Evolutionary conservation across 1,139 yeast species (phyloP).

Genomic region (Zhuliangozyma blackwelliae): DNA sequence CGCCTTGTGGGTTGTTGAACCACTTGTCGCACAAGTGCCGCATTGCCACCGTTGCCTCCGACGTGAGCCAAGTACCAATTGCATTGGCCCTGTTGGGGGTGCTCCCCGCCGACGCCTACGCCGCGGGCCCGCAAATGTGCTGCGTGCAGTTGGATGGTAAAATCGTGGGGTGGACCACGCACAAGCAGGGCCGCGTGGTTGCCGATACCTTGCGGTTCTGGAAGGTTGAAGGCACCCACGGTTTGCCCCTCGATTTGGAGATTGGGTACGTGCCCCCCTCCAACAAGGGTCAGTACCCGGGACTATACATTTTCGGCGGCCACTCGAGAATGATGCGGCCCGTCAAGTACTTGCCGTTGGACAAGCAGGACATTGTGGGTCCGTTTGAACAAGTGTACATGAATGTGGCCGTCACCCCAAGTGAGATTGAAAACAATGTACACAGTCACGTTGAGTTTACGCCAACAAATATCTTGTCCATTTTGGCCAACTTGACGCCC

Average conservation of each 20-base stretch:
- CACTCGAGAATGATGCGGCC: constrained; percentile 96
- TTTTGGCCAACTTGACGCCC: constrained; percentile 93
- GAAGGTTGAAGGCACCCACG: constrained; percentile 81
- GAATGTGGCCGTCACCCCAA: constrained; percentile 93
- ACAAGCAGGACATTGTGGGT: constrained; percentile 82
- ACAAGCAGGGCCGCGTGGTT: constrained; percentile 77
- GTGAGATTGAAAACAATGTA: constrained; percentile 74
- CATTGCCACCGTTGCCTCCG: constrained; percentile 72
- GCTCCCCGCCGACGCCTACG: constrained; percentile 67
- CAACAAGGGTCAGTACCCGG: constrained; percentile 94
- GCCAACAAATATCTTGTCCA: constrained; percentile 91
- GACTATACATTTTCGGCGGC: constrained; percentile 85
- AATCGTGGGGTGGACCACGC: constrained; percentile 92
- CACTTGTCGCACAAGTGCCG: constrained; percentile 95
- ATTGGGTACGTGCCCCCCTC: constrained; percentile 96
- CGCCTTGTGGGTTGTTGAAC: constrained; percentile 97
- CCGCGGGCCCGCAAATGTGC: constrained; percentile 83
- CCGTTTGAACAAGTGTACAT: constrained; percentile 98
- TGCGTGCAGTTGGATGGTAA: constrained; percentile 94
- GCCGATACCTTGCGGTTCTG: constrained; percentile 90
- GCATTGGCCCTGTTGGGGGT: constrained; percentile 77
- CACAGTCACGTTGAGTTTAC: constrained; percentile 93
- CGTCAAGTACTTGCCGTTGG: constrained; percentile 82
- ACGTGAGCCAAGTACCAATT: constrained; percentile 67
- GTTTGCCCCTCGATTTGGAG: constrained; percentile 81